These are phyloP conservation scores for Ophiostoma sp. DNA, from an alignment of 2,329 filamentous ascomycete genomes.

Conservation along the genomic window DNA sequence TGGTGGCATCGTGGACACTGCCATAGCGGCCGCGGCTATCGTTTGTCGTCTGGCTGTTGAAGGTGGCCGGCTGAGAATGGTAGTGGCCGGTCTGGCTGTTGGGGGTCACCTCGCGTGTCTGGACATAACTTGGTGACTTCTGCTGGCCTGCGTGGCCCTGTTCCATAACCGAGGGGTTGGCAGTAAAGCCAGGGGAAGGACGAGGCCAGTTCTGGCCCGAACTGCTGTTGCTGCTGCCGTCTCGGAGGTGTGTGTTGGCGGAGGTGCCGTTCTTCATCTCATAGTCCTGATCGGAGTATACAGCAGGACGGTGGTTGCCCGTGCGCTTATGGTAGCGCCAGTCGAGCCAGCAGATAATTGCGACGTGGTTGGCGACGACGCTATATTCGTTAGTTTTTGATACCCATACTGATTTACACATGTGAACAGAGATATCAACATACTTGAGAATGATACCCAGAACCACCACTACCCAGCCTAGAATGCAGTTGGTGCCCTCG, in stretches of 20 bases:
- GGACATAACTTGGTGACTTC: neutral
- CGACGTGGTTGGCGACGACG: neutral
- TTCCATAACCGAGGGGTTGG: neutral
- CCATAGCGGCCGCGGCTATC: neutral
- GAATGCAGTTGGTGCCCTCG: neutral
- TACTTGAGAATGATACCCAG: neutral
- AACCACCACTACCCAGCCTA: neutral
- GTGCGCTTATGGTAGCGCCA: neutral
- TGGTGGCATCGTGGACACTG: neutral
- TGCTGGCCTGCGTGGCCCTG: neutral
- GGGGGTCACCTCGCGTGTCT: neutral
- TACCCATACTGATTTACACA: neutral
- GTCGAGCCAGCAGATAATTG: neutral
- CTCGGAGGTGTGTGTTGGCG: neutral
- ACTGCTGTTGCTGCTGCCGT: neutral
- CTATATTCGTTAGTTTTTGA: neutral
- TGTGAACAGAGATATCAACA: neutral
- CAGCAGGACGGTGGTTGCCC: neutral
- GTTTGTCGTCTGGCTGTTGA: neutral
- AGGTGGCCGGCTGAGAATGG: neutral
- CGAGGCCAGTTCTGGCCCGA: neutral
- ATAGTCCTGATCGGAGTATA: neutral
- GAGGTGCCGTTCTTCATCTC: neutral
- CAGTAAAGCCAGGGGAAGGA: neutral
- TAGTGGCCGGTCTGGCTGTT: neutral